Conservation (phyloP, 768 basidiomycete species). For the Lactarius trivialis region DNA sequence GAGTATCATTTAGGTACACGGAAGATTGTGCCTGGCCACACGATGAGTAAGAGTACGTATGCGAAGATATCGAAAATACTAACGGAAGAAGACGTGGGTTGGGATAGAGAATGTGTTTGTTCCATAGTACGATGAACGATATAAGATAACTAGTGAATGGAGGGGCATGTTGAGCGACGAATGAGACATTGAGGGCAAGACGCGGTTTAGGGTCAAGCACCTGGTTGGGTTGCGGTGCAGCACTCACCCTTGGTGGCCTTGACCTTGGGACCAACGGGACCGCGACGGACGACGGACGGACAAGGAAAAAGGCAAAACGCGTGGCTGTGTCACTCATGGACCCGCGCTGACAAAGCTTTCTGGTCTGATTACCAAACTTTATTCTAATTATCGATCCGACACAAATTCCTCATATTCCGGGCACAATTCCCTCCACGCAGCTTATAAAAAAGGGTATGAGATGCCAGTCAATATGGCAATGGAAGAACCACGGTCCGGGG, state of each 20-base stretch:
- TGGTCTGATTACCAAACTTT: not conserved
- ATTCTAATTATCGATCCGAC: too few species aligned
- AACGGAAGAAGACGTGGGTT: conserved; percentile 14
- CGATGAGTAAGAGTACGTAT: not conserved
- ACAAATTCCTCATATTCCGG: not conserved
- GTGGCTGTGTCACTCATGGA: conserved; percentile 20
- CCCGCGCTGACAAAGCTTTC: conserved; percentile 10
- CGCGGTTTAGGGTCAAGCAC: not conserved
- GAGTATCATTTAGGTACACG: conserved; percentile 17
- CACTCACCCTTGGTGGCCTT: conserved; percentile 16
- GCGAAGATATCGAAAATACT: not conserved
- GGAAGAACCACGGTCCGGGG: conserved; percentile 28
- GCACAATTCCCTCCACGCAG: not conserved
- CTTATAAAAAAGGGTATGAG: conserved; percentile 5
- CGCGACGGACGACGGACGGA: conserved; percentile 18
- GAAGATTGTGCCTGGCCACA: conserved; percentile 5
- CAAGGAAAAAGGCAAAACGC: conserved; percentile 19
- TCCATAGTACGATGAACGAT: conserved; percentile 11
- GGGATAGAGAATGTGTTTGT: conserved; percentile 8
- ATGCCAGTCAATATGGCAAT: conserved; percentile 31
- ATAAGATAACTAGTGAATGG: not conserved
- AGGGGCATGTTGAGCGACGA: conserved; percentile 14
- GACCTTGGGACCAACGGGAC: conserved; percentile 13
- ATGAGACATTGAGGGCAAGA: conserved; percentile 8
- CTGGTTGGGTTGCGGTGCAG: not conserved